Evolutionary conservation across 2,329 filamentous ascomycete genomes (phyloP).

Genomic region (Beauveria pseudobassiana): DNA sequence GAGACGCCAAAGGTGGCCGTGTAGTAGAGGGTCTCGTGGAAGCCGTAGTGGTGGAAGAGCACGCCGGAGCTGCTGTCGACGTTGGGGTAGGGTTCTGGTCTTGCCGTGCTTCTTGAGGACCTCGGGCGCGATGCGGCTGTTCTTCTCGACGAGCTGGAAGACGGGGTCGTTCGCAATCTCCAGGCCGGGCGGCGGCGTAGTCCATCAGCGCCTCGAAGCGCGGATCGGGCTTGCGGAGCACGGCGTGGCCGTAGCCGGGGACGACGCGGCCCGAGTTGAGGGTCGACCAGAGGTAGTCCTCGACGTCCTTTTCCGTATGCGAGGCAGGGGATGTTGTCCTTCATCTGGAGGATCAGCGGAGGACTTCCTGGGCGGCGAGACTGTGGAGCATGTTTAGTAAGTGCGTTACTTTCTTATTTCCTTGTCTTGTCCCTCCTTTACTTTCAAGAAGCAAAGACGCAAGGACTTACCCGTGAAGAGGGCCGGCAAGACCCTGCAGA

Average conservation of each 20-base stretch:
- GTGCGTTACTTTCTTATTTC: neutral
- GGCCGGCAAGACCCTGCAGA: conserved; percentile 90
- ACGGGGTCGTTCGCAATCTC: conserved; percentile 83
- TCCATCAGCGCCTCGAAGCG: conserved; percentile 96
- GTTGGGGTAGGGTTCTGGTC: conserved; percentile 94
- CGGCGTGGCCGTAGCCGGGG: conserved; percentile 90
- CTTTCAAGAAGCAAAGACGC: neutral
- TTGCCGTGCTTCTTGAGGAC: conserved; percentile 95
- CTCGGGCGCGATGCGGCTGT: conserved; percentile 81
- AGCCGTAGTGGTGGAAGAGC: conserved; percentile 95
- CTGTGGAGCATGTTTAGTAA: conserved; percentile 26
- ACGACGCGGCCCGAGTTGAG: conserved; percentile 92
- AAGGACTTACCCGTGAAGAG: conserved; percentile 45
- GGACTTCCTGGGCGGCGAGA: conserved; percentile 90
- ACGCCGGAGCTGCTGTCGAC: conserved; percentile 91
- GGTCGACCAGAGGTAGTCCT: conserved; percentile 84
- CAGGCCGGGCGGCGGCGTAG: conserved; percentile 76
- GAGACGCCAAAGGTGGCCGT: conserved; percentile 64
- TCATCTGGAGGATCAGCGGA: conserved; percentile 96
- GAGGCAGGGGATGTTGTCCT: conserved; percentile 71
- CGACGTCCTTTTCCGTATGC: conserved; percentile 75
- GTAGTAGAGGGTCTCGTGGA: conserved; percentile 96
- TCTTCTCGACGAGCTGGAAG: conserved; percentile 90
- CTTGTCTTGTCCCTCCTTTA: neutral
- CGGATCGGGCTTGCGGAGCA: conserved; percentile 92